Base-by-base conservation (phyloP, 2,329 filamentous ascomycete species). In the Mycosphaerelloides madeirae region DNA sequence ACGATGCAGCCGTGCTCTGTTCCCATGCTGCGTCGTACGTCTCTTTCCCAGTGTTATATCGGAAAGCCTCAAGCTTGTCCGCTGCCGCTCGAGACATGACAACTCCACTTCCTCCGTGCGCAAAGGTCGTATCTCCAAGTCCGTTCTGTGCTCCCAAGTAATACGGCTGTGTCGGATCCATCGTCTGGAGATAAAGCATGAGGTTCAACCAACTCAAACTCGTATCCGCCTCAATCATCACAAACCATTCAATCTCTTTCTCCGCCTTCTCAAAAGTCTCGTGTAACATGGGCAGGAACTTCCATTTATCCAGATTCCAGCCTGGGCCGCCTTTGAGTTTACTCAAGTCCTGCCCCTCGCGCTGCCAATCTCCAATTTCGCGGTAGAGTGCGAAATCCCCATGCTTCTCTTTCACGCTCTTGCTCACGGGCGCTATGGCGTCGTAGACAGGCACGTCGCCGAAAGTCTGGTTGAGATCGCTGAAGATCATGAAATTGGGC, bases 141-240 rank as follows among this genome's bases (percentile, higher is more conserved):
- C 60, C 50, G 34, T 63, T 62, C 45, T 61, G 60, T 6, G 74
- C 73, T 6, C 76, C 76, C 41, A 77, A 67, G 55, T 79, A 79
- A 3, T 70, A 53, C 15, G 68, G 65, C 12, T 58, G 56, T 9
- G 62, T 59, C 3, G 72, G 68, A 40, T 78, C 68, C 58, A 76
- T 70, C 12, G 68, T 73, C 28, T 68, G 66, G 11, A 79, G 65
- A 45, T 74, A 71, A 13, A 71, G 73, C 48, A 77, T 71, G 22
- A 71, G 44, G 36, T 69, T 71, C 22, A 66, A 59, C 69, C 70
- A 73, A 12, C 67, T 62, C 12, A 73, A 43, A 49, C 69, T 77
- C 38, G 76, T 79, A 55, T 79, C 76, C 2, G 75, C 74, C 52
- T 79, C 76, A 36, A 76, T 71, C 57, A 78, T 77, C 41, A 79